phyloP scores from a whole-genome alignment of 306 rosid species.

The Phaseolus lunatus region DNA sequence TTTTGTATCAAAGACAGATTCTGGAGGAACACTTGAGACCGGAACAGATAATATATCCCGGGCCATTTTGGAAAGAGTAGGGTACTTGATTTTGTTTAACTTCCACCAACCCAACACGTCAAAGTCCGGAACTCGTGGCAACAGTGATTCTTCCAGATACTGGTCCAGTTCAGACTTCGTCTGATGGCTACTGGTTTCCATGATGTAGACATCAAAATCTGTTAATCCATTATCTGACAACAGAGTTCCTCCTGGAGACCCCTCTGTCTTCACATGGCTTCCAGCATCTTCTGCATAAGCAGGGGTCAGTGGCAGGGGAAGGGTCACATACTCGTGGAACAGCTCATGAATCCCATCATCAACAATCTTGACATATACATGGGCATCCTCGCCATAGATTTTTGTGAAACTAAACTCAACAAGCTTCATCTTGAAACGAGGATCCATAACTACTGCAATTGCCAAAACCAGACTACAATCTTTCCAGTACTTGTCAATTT shows the following conservation, averaged over 20 bases:
- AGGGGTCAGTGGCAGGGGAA: slow-evolving; percentile 91
- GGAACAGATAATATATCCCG: slow-evolving; percentile 80
- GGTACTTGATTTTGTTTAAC: slow-evolving; percentile 86
- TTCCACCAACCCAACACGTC: slow-evolving; percentile 94
- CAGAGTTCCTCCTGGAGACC: slow-evolving; percentile 64
- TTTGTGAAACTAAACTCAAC: slow-evolving; percentile 93
- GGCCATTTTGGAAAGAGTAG: slow-evolving; percentile 95
- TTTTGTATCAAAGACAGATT: slow-evolving; percentile 61
- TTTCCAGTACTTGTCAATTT: slow-evolving; percentile 82
- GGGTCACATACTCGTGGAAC: slow-evolving; percentile 76
- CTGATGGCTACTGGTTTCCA: slow-evolving; percentile 89
- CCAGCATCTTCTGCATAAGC: slow-evolving; percentile 74
- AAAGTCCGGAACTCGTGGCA: slow-evolving; percentile 86
- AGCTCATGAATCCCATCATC: slow-evolving; percentile 93
- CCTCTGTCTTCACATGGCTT: slow-evolving; percentile 45
- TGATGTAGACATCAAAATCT: slow-evolving; percentile 90
- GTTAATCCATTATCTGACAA: slow-evolving; percentile 78
- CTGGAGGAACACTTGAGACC: slow-evolving; percentile 70
- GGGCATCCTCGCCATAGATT: slow-evolving; percentile 78
- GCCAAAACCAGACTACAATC: slow-evolving; percentile 84
- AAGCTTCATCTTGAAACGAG: slow-evolving; percentile 95
- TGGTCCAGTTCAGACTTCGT: slow-evolving; percentile 89
- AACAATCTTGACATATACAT: slow-evolving; percentile 69
- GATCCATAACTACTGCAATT: slow-evolving; percentile 92
- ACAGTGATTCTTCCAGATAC: slow-evolving; percentile 85